Conservation (phyloP, 495 filamentous ascomycete species). For the Aspergillus mulundensis region DNA sequence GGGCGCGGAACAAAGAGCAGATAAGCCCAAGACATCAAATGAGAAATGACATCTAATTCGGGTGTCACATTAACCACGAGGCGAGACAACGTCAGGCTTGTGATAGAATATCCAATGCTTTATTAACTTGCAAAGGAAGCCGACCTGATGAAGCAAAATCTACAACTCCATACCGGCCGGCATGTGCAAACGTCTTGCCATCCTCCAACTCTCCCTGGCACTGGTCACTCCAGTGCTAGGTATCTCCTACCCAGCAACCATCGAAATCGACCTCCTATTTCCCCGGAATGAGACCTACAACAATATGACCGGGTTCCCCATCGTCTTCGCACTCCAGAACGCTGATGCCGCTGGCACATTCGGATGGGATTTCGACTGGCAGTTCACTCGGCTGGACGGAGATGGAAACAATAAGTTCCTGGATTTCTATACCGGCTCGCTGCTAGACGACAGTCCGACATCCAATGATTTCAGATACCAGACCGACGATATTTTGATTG, state of each 20-base stretch:
- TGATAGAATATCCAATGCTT: neutral
- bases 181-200: neutral
- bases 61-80: too few relatives aligned
- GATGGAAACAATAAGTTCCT: neutral
- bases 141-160: neutral
- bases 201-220: neutral
- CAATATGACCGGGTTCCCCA: conserved; percentile 9
- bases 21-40: too few relatives aligned
- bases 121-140: neutral
- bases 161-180: neutral
- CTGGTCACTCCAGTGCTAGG: neutral
- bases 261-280: conserved; percentile 15
- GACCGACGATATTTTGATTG: neutral
- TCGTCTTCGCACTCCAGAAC: conserved; percentile 13
- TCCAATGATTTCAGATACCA: neutral
- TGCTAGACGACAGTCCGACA: neutral
- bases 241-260: conserved; percentile 2
- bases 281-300: conserved; percentile 11
- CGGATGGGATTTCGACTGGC: conserved; percentile 2
- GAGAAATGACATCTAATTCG: too few relatives aligned
- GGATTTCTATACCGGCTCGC: neutral
- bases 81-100: too few relatives aligned
- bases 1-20: too few relatives aligned
- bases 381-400: neutral
- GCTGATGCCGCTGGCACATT: neutral